A percentile compares a stretch with the other conserved stretches of the same genome.
phyloP scores from a whole-genome alignment of 768 basidiomycete genomes.

The Russula earlei region DNA sequence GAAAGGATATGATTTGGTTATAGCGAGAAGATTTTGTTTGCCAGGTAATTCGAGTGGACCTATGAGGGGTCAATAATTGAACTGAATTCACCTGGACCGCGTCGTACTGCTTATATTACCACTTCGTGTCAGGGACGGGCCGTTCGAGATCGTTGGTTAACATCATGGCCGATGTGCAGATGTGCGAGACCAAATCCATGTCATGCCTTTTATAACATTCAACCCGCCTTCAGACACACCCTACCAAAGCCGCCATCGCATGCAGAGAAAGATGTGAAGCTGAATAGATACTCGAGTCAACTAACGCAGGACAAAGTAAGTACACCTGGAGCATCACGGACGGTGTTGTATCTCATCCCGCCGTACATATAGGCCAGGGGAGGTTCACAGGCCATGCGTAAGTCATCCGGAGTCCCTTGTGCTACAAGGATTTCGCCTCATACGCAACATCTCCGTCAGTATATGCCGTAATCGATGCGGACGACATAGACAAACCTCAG shows the following conservation, averaged over 20 bases:
- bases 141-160: not conserved
- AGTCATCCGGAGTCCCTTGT: constrained; percentile 24
- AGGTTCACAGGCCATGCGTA: constrained; percentile 82
- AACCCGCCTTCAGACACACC: constrained; percentile 29
- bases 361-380: constrained; percentile 40
- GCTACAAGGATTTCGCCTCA: not conserved
- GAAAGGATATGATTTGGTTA: too few species aligned
- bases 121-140: too few species aligned
- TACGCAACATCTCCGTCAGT: constrained; percentile 34
- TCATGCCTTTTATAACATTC: not conserved
- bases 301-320: constrained; percentile 78
- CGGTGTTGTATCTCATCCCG: not conserved
- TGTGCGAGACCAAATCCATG: not conserved
- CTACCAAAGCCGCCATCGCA: constrained; percentile 29
- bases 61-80: too few species aligned
- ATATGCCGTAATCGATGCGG: constrained; percentile 65
- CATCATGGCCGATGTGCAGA: constrained; percentile 16
- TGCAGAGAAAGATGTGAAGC: constrained; percentile 31
- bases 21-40: too few species aligned
- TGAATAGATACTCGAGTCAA: constrained; percentile 69
- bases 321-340: constrained; percentile 1
- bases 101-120: too few species aligned
- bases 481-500: constrained; percentile 81
- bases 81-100: too few species aligned
- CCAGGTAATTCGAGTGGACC: too few species aligned